A percentile compares a stretch with the other conserved stretches of the same genome.
Evolutionary conservation across 257 asterid species (phyloP).

Genomic region (Gynochthodes officinalis): DNA sequence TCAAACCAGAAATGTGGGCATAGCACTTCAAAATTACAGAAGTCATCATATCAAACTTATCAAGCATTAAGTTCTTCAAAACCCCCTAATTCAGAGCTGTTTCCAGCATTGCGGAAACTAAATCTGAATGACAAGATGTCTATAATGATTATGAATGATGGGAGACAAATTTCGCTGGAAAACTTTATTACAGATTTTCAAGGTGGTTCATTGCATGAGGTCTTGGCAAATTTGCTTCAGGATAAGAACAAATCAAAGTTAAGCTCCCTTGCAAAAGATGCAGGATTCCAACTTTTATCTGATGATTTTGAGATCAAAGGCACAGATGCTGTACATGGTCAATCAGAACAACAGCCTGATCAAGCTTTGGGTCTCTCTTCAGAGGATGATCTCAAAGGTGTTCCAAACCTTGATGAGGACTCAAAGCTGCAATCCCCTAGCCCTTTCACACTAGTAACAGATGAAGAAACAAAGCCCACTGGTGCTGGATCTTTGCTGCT

Average conservation of each 20-base stretch:
- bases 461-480: slow-evolving; percentile 26
- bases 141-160: slow-evolving; percentile 52
- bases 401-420: slow-evolving; percentile 25
- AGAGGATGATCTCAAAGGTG: slow-evolving; percentile 26
- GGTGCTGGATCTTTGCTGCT: slow-evolving; percentile 29
- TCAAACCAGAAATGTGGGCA: slow-evolving; percentile 37
- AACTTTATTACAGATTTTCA: slow-evolving; percentile 57
- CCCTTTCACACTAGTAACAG: slow-evolving; percentile 9
- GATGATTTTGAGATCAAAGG: slow-evolving; percentile 62
- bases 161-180: slow-evolving; percentile 60
- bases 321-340: slow-evolving; percentile 40
- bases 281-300: slow-evolving; percentile 90
- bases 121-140: slow-evolving; percentile 65
- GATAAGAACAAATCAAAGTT: slow-evolving; percentile 61
- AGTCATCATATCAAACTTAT: slow-evolving; percentile 27
- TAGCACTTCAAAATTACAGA: slow-evolving; percentile 31
- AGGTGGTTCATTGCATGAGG: slow-evolving; percentile 74
- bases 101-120: slow-evolving; percentile 46
- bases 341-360: slow-evolving; percentile 41
- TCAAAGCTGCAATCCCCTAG: slow-evolving; percentile 9
- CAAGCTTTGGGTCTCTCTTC: slow-evolving; percentile 35
- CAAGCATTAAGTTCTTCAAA: slow-evolving; percentile 37
- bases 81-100: slow-evolving; percentile 41
- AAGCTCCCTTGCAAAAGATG: slow-evolving; percentile 81
- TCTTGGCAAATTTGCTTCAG: slow-evolving; percentile 61